Conservation (phyloP, 1,284 basidiomycete species). For the Cryptococcus maquisensis region DNA sequence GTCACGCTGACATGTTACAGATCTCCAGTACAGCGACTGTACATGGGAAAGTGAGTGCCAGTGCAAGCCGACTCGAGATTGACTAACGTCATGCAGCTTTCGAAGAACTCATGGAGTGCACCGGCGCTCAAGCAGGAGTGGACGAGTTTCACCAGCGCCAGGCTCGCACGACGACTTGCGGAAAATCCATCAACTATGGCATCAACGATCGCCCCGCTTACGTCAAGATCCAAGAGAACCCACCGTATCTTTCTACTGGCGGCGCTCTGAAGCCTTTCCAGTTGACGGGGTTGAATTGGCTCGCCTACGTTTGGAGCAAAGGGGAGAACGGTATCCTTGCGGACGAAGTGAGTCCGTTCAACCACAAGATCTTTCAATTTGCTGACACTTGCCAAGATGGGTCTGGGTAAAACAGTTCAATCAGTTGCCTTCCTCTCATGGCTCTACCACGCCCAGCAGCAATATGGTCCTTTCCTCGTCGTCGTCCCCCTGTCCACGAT, state of each 20-base stretch:
- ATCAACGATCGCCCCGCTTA: conserved; percentile 72
- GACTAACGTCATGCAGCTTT: conserved; percentile 31
- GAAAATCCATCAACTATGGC: conserved; percentile 70
- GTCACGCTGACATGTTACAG: conserved; percentile 34
- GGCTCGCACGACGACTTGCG: conserved; percentile 76
- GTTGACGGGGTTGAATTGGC: conserved; percentile 95
- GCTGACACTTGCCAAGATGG: conserved; percentile 60
- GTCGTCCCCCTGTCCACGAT: conserved; percentile 98
- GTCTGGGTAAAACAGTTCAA: conserved; percentile 96
- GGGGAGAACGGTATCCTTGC: conserved; percentile 96
- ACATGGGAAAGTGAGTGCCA: conserved; percentile 79
- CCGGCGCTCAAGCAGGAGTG: conserved; percentile 60
- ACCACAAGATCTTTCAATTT: background rate
- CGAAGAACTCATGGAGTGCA: conserved; percentile 65
- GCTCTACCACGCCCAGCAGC: conserved; percentile 86
- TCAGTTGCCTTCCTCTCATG: conserved; percentile 94
- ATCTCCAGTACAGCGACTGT: conserved; percentile 88
- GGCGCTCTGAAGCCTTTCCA: conserved; percentile 96
- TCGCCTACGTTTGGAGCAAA: conserved; percentile 91
- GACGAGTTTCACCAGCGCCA: conserved; percentile 75
- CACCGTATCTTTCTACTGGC: conserved; percentile 79
- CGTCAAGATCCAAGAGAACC: conserved; percentile 82
- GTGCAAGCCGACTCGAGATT: background rate
- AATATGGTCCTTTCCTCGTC: conserved; percentile 96
- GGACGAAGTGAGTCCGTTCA: conserved; percentile 62